Conservation (phyloP, 2,329 filamentous ascomycete genomes). For the Ophioceras dolichostomum region DNA sequence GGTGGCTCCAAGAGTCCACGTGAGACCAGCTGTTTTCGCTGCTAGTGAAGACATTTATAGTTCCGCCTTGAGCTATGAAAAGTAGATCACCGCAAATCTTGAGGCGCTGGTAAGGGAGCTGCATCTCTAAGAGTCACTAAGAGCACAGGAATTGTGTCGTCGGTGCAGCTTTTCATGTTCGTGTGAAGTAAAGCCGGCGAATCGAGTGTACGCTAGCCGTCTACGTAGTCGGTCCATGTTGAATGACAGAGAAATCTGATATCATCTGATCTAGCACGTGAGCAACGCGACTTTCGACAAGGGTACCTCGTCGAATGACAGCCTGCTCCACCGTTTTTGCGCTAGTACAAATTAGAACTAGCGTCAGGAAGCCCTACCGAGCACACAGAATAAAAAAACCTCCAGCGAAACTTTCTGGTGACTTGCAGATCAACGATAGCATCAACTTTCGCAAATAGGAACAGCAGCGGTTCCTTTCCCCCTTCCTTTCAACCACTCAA, state of each 20-base stretch:
- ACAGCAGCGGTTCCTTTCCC: slow-evolving; percentile 3
- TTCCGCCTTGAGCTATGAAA: slow-evolving; percentile 61
- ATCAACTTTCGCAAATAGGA: slow-evolving; percentile 3
- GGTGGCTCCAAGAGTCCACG: slow-evolving; percentile 50
- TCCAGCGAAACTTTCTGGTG: too few relatives aligned
- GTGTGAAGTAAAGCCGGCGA: neutral
- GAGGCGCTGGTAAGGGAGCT: slow-evolving; percentile 54
- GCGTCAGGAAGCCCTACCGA: neutral
- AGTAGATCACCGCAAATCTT: slow-evolving; percentile 43
- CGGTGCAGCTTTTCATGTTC: neutral
- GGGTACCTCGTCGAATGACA: too few relatives aligned
- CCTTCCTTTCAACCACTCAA: slow-evolving; percentile 5
- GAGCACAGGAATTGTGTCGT: neutral
- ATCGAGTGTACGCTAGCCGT: neutral
- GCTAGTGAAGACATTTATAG: slow-evolving; percentile 58
- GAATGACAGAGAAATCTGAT: slow-evolving; percentile 5
- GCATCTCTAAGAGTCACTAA: slow-evolving; percentile 17
- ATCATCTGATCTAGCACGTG: slow-evolving; percentile 2
- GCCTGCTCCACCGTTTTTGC: too few relatives aligned
- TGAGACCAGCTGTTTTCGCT: slow-evolving; percentile 41
- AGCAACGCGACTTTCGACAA: too few relatives aligned
- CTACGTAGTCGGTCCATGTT: too few relatives aligned
- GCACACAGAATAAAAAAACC: slow-evolving; percentile 1
- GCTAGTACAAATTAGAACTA: neutral
- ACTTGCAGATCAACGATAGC: too few relatives aligned